Conservation (phyloP, 1,139 yeast genomes). For the Scheffersomyces lignicola region DNA sequence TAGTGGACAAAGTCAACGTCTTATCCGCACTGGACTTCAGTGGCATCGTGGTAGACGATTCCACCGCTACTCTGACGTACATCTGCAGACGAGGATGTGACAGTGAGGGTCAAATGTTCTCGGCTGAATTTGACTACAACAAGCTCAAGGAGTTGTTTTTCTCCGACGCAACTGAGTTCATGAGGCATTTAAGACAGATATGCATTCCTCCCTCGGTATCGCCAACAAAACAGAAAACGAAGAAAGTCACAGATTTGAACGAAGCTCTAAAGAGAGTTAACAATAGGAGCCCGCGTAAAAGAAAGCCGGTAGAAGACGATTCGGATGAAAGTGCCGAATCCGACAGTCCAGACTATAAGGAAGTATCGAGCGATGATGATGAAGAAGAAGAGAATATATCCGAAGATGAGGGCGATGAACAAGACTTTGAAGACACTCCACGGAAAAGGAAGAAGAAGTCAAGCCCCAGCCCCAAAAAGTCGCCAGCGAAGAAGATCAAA, state of each 20-base stretch:
- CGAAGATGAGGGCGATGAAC: conserved; percentile 9
- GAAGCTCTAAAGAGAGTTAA: conserved; percentile 6
- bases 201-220: too few relatives aligned
- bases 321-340: conserved; percentile 12
- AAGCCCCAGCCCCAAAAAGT: conserved; percentile 9
- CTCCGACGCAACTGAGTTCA: conserved; percentile 25
- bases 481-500: conserved; percentile 14
- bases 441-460: conserved; percentile 7
- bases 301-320: conserved; percentile 6
- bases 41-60: conserved; percentile 31
- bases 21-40: conserved; percentile 26
- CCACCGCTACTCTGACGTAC: conserved; percentile 25
- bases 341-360: conserved; percentile 13
- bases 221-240: conserved; percentile 1
- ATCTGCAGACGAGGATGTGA: conserved; percentile 43
- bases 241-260: background rate
- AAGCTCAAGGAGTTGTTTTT: conserved; percentile 21
- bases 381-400: conserved; percentile 5
- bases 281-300: background rate
- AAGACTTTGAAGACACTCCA: conserved; percentile 5
- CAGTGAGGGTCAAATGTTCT: conserved; percentile 28
- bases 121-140: conserved; percentile 37
- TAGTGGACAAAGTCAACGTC: conserved; percentile 35
- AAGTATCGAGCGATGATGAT: conserved; percentile 10
- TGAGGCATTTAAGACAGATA: background rate